Conservation (phyloP, 495 filamentous ascomycete genomes). For the Niebla homalea region DNA sequence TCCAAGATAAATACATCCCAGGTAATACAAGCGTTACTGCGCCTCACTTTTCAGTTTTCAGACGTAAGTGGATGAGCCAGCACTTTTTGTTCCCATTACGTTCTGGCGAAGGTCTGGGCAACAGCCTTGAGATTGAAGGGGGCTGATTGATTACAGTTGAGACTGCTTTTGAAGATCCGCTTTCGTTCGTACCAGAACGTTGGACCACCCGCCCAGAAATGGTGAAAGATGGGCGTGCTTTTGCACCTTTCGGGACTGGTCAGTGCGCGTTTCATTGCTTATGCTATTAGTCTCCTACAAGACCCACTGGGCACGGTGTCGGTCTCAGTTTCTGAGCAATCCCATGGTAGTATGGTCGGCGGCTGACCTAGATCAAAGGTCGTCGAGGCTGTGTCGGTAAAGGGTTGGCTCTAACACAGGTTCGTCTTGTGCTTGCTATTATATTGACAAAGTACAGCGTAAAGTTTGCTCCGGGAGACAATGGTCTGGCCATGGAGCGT, state of each 20-base stretch:
- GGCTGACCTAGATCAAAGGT: too few relatives aligned
- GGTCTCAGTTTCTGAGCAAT: too few relatives aligned
- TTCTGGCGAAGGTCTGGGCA: too few relatives aligned
- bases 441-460: constrained; percentile 26
- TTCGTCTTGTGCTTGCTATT: constrained; percentile 25
- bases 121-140: too few relatives aligned
- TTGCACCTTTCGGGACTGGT: constrained; percentile 38
- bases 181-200: constrained; percentile 42
- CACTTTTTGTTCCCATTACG: too few relatives aligned
- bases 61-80: constrained; percentile 9
- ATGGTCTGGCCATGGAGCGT: constrained; percentile 22
- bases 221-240: constrained; percentile 32
- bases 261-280: too few relatives aligned
- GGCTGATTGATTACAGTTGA: not conserved
- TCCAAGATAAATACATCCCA: constrained; percentile 24
- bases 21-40: constrained; percentile 24
- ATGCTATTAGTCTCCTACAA: too few relatives aligned
- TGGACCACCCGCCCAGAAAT: constrained; percentile 37
- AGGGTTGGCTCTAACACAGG: constrained; percentile 35
- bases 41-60: constrained; percentile 30
- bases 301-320: too few relatives aligned
- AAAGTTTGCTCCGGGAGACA: constrained; percentile 27
- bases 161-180: constrained; percentile 22
- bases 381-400: constrained; percentile 38
- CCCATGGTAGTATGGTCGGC: too few relatives aligned